Evolutionary conservation across 192 early-diverging fungal species (phyloP), one percentile per base, ranked within the genome.

Genomic region (Coemansia brasiliensis): DNA sequence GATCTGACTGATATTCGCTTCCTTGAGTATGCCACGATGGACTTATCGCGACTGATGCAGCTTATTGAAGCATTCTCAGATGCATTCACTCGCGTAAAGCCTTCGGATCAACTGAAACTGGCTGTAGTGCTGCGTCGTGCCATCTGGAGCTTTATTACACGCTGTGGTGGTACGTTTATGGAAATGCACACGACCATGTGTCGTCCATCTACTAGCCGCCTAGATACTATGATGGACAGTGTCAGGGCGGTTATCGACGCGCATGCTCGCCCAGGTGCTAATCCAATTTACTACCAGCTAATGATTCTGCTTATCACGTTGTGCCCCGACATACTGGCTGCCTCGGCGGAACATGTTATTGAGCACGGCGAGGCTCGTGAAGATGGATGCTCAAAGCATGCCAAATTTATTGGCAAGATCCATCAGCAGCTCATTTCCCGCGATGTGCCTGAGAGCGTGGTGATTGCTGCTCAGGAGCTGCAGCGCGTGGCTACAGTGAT

Each of bases 111-210:
- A 53, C 82, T 88, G 13, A 74, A 87, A n/a, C 74, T 88, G 61
- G 88, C 91, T 0, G 79, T 88, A 9, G 83, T 88, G 12, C 79
- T 95, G 50, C 85, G 92, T 17, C 86, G 87, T 22, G 85, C 85
- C 5, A 92, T 98, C 57, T 96, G 93, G 94, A 88, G 88, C 70
- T 98, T 93, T 86, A 94, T 98, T 35, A 87, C 92, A 52, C 83
- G 86, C 10, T 95, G 91, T 63, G 88, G 91, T 0, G 71, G 81
- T 7, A 93, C 95, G 51, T 98, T 92, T 67, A 83, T 89, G 37
- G 82, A 83, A 43, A 75, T 94, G 42, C 90, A 89, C 67, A 84
- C 85, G 49, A 81, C 57, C 54, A 57, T 65, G 49, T 62, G 52
- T 29, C 72, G 72, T n/a, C 63, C 57, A 11, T 26, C 66, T 16